Percentiles rank a stretch among this genome's conserved stretches.
phyloP scores from a whole-genome alignment of 169 alveolate genomes.

The Cryptosporidium viatorum region DNA sequence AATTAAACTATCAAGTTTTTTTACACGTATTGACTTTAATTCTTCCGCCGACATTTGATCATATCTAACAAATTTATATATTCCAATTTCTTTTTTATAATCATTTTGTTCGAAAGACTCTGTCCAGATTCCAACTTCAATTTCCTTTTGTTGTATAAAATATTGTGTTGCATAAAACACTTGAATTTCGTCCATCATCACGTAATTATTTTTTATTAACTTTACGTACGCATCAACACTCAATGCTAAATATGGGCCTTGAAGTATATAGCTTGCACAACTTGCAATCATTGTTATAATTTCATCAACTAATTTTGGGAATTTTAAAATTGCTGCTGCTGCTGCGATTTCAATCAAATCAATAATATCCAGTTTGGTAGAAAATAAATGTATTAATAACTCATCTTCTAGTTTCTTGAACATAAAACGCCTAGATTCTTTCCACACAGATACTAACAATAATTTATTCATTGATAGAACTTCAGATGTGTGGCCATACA shows the following conservation, averaged over 20 bases:
- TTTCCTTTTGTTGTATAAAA: conserved; percentile 47
- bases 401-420: conserved; percentile 64
- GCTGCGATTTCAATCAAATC: conserved; percentile 72
- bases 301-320: conserved; percentile 69
- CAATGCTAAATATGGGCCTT: conserved; percentile 68
- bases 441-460: conserved; percentile 67
- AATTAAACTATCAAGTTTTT: conserved; percentile 56
- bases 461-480: conserved; percentile 52
- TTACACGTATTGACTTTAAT: conserved; percentile 24
- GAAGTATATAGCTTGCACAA: conserved; percentile 72
- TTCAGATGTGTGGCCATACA: conserved; percentile 71
- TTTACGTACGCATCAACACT: conserved; percentile 66
- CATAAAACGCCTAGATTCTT: conserved; percentile 66
- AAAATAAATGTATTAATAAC: conserved; percentile 24
- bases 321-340: conserved; percentile 60
- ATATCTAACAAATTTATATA: conserved; percentile 44
- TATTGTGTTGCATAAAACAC: conserved; percentile 70
- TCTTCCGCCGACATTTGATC: conserved; percentile 74
- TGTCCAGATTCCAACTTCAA: conserved; percentile 55
- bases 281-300: conserved; percentile 73
- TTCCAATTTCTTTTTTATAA: conserved; percentile 24
- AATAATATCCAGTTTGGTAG: conserved; percentile 47
- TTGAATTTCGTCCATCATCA: conserved; percentile 72
- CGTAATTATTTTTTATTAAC: conserved; percentile 18
- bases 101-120: conserved; percentile 2